A percentile compares a stretch with the other conserved stretches of the same genome.
Conservation (phyloP, 2,329 filamentous ascomycete species). For the Penicillium sp. region DNA sequence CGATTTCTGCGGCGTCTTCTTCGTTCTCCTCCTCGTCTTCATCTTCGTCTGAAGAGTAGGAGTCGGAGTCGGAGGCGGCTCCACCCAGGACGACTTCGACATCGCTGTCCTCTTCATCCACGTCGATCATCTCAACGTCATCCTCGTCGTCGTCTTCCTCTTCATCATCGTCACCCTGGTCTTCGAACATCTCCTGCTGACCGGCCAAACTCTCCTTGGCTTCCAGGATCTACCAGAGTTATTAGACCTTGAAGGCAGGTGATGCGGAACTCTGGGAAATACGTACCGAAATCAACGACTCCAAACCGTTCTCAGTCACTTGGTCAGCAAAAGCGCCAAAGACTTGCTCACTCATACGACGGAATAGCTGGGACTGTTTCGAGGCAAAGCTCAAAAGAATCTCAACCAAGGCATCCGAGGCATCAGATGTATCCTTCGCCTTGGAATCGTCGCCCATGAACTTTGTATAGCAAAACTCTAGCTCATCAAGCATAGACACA, state of each 20-base stretch:
- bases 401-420: slow-evolving; percentile 76
- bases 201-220: slow-evolving; percentile 81
- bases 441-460: slow-evolving; percentile 55
- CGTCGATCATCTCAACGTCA: slow-evolving; percentile 57
- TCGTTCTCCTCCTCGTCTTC: slow-evolving; percentile 48
- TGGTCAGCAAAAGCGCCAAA: slow-evolving; percentile 79
- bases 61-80: slow-evolving; percentile 35
- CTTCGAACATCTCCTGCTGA: slow-evolving; percentile 82
- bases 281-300: slow-evolving; percentile 57
- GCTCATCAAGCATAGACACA: slow-evolving; percentile 76
- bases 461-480: slow-evolving; percentile 73
- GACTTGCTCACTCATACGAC: slow-evolving; percentile 83
- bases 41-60: slow-evolving; percentile 45
- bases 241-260: slow-evolving; percentile 32
- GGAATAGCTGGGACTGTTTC: slow-evolving; percentile 79
- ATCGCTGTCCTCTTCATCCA: slow-evolving; percentile 45
- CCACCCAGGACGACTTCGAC: slow-evolving; percentile 43
- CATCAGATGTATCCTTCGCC: slow-evolving; percentile 51
- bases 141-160: slow-evolving; percentile 17
- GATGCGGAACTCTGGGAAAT: background rate
- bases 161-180: slow-evolving; percentile 60
- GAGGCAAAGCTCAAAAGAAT: slow-evolving; percentile 88
- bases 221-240: slow-evolving; percentile 65
- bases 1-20: slow-evolving; percentile 53
- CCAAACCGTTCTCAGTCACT: slow-evolving; percentile 72